Evolutionary conservation across 1,284 basidiomycete species (phyloP).

Genomic region (Apiotrichum brassicae): DNA sequence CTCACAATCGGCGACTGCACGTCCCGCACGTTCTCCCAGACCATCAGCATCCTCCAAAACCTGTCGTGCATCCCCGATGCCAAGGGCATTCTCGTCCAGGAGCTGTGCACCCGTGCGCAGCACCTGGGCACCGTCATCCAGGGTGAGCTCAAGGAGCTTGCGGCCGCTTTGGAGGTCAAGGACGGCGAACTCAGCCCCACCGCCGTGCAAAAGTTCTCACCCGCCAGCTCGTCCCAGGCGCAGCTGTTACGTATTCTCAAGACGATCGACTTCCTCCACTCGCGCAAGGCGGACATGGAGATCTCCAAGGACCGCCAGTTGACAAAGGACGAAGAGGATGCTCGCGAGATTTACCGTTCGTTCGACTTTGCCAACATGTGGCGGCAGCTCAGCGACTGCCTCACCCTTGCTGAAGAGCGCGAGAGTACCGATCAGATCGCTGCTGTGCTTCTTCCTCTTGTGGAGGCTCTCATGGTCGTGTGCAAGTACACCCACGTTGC

Average conservation of each 20-base stretch:
- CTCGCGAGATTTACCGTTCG: conserved; percentile 74
- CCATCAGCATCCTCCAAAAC: conserved; percentile 80
- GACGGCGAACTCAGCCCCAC: conserved; percentile 56
- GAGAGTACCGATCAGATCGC: conserved; percentile 77
- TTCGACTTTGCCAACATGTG: conserved; percentile 82
- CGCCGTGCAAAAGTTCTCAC: conserved; percentile 73
- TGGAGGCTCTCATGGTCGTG: conserved; percentile 95
- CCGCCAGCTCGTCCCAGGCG: conserved; percentile 84
- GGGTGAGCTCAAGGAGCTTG: conserved; percentile 69
- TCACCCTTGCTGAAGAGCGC: conserved; percentile 72
- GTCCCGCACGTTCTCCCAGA: conserved; percentile 87
- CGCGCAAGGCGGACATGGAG: conserved; percentile 49
- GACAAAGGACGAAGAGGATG: conserved; percentile 58
- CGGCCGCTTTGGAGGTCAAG: conserved; percentile 55
- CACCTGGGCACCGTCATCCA: conserved; percentile 71
- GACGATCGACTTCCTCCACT: conserved; percentile 92
- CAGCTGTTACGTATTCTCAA: conserved; percentile 87
- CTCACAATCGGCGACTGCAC: conserved; percentile 90
- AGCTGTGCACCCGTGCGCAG: conserved; percentile 75
- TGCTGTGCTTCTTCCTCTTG: conserved; percentile 81
- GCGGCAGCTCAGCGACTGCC: conserved; percentile 75
- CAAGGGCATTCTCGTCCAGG: conserved; percentile 76
- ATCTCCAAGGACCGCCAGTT: conserved; percentile 25
- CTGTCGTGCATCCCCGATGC: conserved; percentile 79
- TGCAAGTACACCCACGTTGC: conserved; percentile 65